Percentiles rank a stretch among this genome's conserved stretches.
These are phyloP conservation scores for Phlegmacium glaucopus DNA, from an alignment of 768 basidiomycete genomes.

Conservation along the genomic window DNA sequence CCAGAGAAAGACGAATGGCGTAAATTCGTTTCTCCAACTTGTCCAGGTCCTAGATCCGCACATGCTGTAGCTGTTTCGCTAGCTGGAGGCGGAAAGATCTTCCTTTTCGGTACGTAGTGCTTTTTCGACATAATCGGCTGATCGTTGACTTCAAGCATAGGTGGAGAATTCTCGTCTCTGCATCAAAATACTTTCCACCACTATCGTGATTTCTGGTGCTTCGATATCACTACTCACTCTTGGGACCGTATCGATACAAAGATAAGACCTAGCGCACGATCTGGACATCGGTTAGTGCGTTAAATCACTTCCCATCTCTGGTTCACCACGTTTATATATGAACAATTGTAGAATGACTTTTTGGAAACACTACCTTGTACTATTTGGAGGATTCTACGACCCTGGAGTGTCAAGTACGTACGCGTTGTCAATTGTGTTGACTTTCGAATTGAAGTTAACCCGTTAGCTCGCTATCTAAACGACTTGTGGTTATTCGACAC, in stretches of 20 bases:
- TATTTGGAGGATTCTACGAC: constrained; percentile 92
- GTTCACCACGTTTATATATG: constrained; percentile 1
- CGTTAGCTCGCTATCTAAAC: constrained; percentile 71
- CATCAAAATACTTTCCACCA: constrained; percentile 85
- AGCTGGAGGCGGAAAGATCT: constrained; percentile 81
- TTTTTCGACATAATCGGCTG: neutral
- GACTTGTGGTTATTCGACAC: constrained; percentile 87
- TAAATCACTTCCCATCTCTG: no score
- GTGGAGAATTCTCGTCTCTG: constrained; percentile 84
- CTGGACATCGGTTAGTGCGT: constrained; percentile 67
- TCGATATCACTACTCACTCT: constrained; percentile 70
- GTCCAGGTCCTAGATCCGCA: constrained; percentile 85
- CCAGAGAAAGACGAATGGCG: constrained; percentile 95
- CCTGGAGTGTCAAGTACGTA: constrained; percentile 78
- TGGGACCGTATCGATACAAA: constrained; percentile 94
- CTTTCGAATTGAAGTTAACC: no score
- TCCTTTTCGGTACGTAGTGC: constrained; percentile 59
- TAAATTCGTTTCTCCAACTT: constrained; percentile 77
- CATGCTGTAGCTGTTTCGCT: constrained; percentile 78
- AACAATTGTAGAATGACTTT: constrained; percentile 63
- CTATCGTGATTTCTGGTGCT: constrained; percentile 87
- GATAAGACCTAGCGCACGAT: constrained; percentile 71
- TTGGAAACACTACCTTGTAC: constrained; percentile 84
- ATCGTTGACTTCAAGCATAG: constrained; percentile 26
- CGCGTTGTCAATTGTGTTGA: no score